These are phyloP conservation scores for Rutstroemia sp. DNA, from an alignment of 2,329 filamentous ascomycete species.

Conservation along the genomic window DNA sequence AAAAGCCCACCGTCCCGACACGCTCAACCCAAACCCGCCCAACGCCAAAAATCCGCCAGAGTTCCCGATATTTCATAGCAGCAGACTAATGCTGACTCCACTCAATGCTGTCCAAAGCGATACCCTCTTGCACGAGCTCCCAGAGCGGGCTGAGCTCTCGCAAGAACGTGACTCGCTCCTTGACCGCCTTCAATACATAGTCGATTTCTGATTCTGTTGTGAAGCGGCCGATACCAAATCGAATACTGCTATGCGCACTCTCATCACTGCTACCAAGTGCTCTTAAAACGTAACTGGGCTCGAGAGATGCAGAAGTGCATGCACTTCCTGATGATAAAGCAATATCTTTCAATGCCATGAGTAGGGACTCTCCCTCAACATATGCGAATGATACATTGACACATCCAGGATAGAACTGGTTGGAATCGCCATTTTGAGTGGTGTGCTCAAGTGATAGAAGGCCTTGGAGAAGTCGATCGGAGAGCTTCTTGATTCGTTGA, in stretches of 20 bases:
- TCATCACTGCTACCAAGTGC: conserved; percentile 95
- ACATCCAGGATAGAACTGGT: conserved; percentile 87
- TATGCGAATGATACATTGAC: conserved; percentile 99
- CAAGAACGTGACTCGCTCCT: conserved; percentile 83
- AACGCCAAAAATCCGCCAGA: conserved; percentile 3
- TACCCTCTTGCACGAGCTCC: conserved; percentile 95
- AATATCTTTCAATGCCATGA: conserved; percentile 98
- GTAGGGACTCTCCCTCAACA: conserved; percentile 91
- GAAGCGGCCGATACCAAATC: conserved; percentile 95
- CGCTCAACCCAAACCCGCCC: background rate
- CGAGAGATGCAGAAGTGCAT: conserved; percentile 92
- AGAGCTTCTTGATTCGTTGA: conserved; percentile 74
- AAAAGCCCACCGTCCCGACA: background rate
- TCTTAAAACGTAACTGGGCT: conserved; percentile 92
- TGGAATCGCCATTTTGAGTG: conserved; percentile 75
- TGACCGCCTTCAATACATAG: conserved; percentile 91
- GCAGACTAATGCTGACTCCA: conserved; percentile 83
- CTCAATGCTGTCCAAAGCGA: conserved; percentile 92
- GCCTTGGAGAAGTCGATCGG: conserved; percentile 74
- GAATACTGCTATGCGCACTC: conserved; percentile 94
- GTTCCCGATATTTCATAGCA: background rate
- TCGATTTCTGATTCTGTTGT: conserved; percentile 94
- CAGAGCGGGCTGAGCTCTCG: conserved; percentile 92
- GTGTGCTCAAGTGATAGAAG: conserved; percentile 90
- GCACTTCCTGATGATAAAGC: conserved; percentile 93